phyloP scores from a whole-genome alignment of 768 basidiomycete species.

The Tremella mesenterica region DNA sequence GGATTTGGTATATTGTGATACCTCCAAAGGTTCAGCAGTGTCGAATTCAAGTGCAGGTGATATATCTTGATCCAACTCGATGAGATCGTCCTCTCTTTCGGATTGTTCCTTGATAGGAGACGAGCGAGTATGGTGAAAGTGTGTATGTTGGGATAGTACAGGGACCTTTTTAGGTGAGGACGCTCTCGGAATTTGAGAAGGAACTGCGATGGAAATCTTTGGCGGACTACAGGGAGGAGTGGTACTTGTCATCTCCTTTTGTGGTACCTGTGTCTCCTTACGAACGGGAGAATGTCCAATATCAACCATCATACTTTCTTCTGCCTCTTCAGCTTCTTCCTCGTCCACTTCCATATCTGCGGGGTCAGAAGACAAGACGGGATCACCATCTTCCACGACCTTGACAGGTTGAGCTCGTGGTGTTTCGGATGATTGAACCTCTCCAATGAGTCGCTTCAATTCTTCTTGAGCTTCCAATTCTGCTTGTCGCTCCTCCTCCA shows the following conservation, averaged over 20 bases:
- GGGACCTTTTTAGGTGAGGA: not conserved
- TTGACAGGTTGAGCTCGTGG: not conserved
- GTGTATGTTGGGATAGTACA: not conserved
- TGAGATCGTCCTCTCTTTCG: not conserved
- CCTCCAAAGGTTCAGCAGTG: not conserved
- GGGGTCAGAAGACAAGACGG: no score
- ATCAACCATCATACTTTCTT: not conserved
- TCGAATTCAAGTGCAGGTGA: not conserved
- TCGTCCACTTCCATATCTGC: slow-evolving; percentile 1
- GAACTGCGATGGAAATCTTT: not conserved
- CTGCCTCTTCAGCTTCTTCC: not conserved
- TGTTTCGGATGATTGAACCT: not conserved
- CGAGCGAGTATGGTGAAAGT: no score
- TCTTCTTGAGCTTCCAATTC: slow-evolving; percentile 21
- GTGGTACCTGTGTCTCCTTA: not conserved
- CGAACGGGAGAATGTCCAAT: no score
- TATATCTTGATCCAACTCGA: not conserved
- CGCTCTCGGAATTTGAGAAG: not conserved
- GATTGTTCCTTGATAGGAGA: not conserved
- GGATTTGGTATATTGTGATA: not conserved
- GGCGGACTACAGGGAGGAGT: not conserved
- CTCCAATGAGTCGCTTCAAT: slow-evolving; percentile 19
- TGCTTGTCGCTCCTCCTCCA: slow-evolving; percentile 23
- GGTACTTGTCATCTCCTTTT: not conserved
- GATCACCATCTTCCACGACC: no score